Conservation (phyloP, 192 early-diverging fungal species). For the Coemansia sp. region DNA sequence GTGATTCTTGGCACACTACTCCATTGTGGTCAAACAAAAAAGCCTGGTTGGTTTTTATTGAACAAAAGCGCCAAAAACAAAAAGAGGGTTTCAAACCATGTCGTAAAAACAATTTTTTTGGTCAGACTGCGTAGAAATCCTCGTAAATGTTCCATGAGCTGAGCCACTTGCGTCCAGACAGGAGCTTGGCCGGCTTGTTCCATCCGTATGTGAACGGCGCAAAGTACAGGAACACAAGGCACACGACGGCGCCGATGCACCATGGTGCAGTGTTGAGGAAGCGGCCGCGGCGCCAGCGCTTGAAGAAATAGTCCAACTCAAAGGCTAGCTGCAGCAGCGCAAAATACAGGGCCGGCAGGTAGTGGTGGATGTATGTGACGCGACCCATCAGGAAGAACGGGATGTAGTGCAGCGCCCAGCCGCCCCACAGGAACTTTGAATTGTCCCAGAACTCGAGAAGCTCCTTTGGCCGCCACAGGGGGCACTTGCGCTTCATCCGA, state of each 20-base stretch:
- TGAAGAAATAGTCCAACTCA: conserved; percentile 71
- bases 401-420: conserved; percentile 85
- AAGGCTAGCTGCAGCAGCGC: conserved; percentile 73
- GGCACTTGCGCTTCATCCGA: conserved; percentile 32
- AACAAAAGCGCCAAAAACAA: too few species aligned
- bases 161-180: conserved; percentile 68
- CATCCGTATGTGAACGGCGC: conserved; percentile 83
- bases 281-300: conserved; percentile 63
- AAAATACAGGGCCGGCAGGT: conserved; percentile 86
- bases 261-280: conserved; percentile 59
- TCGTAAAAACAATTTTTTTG: too few species aligned
- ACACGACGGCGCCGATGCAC: conserved; percentile 15
- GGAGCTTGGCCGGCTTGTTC: conserved; percentile 60
- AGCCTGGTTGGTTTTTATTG: too few species aligned
- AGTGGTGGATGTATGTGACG: conserved; percentile 93
- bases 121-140: conserved; percentile 37
- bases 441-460: conserved; percentile 63
- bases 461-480: conserved; percentile 26
- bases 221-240: conserved; percentile 64
- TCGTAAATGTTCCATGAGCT: conserved; percentile 78
- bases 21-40: too few species aligned
- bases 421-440: conserved; percentile 81
- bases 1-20: too few species aligned
- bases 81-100: too few species aligned
- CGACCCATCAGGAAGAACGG: conserved; percentile 95